phyloP scores from a whole-genome alignment of 345 rosid genomes.

The Lumnitzera littorea region DNA sequence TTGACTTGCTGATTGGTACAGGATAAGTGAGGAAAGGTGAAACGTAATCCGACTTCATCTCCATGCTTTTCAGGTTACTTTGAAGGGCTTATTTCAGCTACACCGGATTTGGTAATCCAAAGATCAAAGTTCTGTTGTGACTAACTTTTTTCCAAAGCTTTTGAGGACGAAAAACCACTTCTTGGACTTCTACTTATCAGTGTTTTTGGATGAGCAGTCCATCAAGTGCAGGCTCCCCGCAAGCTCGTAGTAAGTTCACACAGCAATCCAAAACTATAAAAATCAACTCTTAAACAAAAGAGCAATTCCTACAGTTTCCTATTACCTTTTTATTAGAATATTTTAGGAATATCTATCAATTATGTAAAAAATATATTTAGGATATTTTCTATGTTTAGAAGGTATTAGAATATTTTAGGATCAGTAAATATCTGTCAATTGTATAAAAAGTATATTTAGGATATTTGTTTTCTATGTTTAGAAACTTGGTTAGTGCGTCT shows the following conservation, averaged over 20 bases:
- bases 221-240: slow-evolving; percentile 40
- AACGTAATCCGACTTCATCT: slow-evolving; percentile 44
- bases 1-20: slow-evolving; percentile 47
- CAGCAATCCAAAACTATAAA: not conserved
- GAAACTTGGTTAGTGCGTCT: too few relatives aligned
- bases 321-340: too few relatives aligned
- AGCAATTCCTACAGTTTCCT: not conserved
- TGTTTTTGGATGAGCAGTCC: slow-evolving; percentile 51
- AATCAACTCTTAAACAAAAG: not conserved
- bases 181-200: slow-evolving; percentile 74
- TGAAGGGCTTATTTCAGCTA: not conserved
- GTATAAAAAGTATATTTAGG: too few relatives aligned
- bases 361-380: too few relatives aligned
- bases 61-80: slow-evolving; percentile 33
- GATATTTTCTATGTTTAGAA: too few relatives aligned
- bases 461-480: too few relatives aligned
- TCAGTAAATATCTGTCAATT: too few relatives aligned
- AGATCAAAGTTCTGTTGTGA: slow-evolving; percentile 1
- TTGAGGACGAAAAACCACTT: slow-evolving; percentile 85
- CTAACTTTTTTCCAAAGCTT: slow-evolving; percentile 36
- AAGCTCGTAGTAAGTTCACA: slow-evolving; percentile 23
- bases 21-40: slow-evolving; percentile 65
- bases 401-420: too few relatives aligned
- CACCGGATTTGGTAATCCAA: not conserved
- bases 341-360: too few relatives aligned